Evolutionary conservation across 2,329 filamentous ascomycete genomes (phyloP), one percentile per base, ranked within the genome.

Genomic region (Aspergillus oerlinghausenensis): DNA sequence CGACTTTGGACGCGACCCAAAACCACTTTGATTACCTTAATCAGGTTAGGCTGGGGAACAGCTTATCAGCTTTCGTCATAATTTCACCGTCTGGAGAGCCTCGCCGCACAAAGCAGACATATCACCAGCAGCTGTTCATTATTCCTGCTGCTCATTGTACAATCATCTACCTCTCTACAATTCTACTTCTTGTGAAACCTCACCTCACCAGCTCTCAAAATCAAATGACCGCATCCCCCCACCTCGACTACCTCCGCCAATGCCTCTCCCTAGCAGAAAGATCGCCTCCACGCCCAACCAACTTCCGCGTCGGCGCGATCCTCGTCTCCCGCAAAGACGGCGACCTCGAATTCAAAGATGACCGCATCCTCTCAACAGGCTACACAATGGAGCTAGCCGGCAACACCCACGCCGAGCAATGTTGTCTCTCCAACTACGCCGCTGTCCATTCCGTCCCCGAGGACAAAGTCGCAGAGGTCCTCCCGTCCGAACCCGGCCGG

Each of bases 371-470:
- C 28, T 84, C 89, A 0, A 89, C 90, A 1, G 93, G 94, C 54
- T 97, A 93, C 77, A 97, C 94, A 0, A 82, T 97, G 57, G 93
- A 99, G 74, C 84, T 92, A 3, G 82, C 86, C 0, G 94, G 93
- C 45, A 99, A 99, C 76, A 97, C 94, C 0, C 94, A 99, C 70
- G 94, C 94, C 3, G 94, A 99, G 71, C 92, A 99, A 76, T 93
- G 88, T 73, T 96, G 91, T 69, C 82, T 99, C 55, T 75, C 87
- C 50, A 97, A 99, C 62, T 76, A 73, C 50, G 75, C 74, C 2
- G 65, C 70, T 8, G 64, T 64, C 0, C 70, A 77, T 51, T 60
- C 59, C 5, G 64, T 74, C 10, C 49, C 67, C 5, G 73, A 76
- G 4, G 75, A 76, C 3, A 55, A 65, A 11, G 64, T 76, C 4